These are phyloP conservation scores for Tetradesmus lagerheimii DNA, from an alignment of 139 green algal species.

Conservation along the genomic window DNA sequence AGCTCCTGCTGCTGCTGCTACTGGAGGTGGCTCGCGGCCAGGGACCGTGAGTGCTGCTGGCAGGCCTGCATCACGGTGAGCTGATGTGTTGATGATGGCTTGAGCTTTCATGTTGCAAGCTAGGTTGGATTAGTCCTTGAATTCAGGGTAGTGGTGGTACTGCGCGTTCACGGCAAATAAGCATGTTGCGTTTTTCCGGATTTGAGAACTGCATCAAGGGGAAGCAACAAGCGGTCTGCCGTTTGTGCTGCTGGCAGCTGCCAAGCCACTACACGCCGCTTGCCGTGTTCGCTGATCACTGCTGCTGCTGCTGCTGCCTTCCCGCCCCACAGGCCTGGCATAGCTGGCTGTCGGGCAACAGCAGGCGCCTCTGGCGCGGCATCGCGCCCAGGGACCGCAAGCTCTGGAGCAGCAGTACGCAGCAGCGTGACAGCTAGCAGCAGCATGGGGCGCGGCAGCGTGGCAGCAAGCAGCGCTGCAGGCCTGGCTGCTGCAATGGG, in stretches of 20 bases:
- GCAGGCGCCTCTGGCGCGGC: neutral
- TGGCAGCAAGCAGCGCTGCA: neutral
- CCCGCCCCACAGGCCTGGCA: neutral
- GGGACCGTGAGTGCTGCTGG: neutral
- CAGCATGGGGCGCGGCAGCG: slow-evolving; percentile 7
- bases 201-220: no score
- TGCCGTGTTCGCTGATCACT: neutral
- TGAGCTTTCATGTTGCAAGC: neutral
- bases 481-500: neutral
- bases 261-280: neutral
- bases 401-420: neutral
- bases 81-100: neutral
- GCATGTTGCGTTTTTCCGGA: no score
- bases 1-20: neutral
- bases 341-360: neutral
- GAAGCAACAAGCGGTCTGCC: no score
- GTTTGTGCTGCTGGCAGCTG: no score
- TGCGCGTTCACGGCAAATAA: no score
- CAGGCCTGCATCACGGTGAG: neutral
- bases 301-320: neutral
- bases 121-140: no score
- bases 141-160: no score
- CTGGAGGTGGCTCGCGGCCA: neutral
- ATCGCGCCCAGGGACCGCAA: slow-evolving; percentile 30
- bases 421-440: slow-evolving; percentile 28